Evolutionary conservation across 2,329 filamentous ascomycete species (phyloP), one percentile per base, ranked within the genome.

Genomic region (Chrysoporthe cubensis): DNA sequence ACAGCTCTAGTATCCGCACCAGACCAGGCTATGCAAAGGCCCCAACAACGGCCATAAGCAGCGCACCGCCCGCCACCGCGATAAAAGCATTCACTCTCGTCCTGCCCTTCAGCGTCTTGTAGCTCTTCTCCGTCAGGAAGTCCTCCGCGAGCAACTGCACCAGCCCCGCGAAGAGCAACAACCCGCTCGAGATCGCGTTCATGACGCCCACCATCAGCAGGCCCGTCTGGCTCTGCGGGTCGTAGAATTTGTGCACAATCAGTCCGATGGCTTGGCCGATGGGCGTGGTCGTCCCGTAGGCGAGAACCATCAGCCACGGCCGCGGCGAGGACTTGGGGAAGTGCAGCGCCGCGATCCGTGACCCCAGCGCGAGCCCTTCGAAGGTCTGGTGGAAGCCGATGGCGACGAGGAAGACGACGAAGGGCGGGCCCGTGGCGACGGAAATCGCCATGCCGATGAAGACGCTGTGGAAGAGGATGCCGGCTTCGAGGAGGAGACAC

Each of bases 371-470:
- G 16, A 97, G 88, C 1, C 93, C 93, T 80, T 97, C 93, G 71
- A 97, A 97, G 0, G 91, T 93, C 80, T 97, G 91, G 75, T 96
- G 92, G 78, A 95, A 94, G 71, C 87, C 88, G 70, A 96, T 94
- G 62, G 92, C 92, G 42, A 94, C 84, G 0, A 96, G 82, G 71
- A 96, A 91, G 14, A 95, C 91, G 54, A 93, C 82, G 75, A 96
- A 96, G 1, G 91, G 88, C 0, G 91, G 90, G 0, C 92, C 92
- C 0, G 91, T 93, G 0, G 92, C 90, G 0, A 96, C 92, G 0
- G 91, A 93, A 42, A 96, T 84, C 4, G 92, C 91, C 91, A 95
- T 94, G 70, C 92, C 92, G 73, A 96, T 95, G 75, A 96, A 96
- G 65, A 96, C 84, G 74, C 89, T 92, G 80, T 96, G 92, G 76